Evolutionary conservation across 148 eudicot genomes (phyloP), one percentile per base, ranked within the genome.

Genomic region (Diospyros lotus): DNA sequence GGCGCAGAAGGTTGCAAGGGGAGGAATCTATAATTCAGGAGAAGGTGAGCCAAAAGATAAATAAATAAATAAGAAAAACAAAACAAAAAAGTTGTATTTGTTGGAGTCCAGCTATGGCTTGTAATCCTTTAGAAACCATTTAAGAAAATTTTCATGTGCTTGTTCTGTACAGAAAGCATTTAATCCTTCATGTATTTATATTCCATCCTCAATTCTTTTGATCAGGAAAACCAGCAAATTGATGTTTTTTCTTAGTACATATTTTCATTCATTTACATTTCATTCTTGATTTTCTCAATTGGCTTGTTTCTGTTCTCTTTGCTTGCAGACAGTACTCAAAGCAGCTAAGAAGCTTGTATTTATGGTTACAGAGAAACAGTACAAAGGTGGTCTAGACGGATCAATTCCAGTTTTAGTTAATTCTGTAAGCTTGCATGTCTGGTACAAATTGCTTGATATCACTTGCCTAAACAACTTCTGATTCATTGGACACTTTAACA

Each of bases 21-120:
- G 83, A 72, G 63, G 86, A 80, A 54, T 80, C 83, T 9, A 70
- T 83, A 69, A 74, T 80, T 71, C 74, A 83, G 55, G 83, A 80
- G 73, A 83, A 77, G 83, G 86, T 80, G 40, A 68, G 72, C 64
- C 11, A 43, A 78, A 62, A 58, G 2, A 43, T 18, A 28, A 28
- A 28, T 28, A 28, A 28, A 28, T 28, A 28, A 28, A 28, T 28
- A 28, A 28, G 28, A 0, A 28, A 28, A 28, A 28, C 28, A 28
- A 28, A 28, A 28, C 28, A 28, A 28, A 28, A 28, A 28, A 28
- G 28, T 42, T 11, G 17, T 38, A 38, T 42, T 72, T 46, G 4
- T 28, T 28, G 28, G 28, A 28, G 39, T 54, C 4, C 40, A 17
- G 1, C 14, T 28, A 11, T 17, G 12, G 1, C 53, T 8, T 54